phyloP scores from a whole-genome alignment of 306 rosid species.

The Vicia sativa region DNA sequence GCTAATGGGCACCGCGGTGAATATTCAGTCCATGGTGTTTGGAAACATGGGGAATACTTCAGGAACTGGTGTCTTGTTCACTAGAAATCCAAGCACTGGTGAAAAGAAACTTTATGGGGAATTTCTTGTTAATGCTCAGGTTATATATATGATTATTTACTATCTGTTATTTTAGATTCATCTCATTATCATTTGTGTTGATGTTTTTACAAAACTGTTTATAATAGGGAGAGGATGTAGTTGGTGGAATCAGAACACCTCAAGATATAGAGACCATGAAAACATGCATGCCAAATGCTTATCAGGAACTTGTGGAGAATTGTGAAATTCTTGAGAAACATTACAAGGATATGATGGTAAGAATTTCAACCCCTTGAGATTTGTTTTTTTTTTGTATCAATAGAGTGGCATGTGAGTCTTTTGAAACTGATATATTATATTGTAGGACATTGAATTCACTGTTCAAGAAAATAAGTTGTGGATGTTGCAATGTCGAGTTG shows the following conservation, averaged over 20 bases:
- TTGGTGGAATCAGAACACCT: constrained; percentile 96
- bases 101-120: constrained; percentile 95
- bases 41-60: constrained; percentile 96
- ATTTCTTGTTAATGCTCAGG: constrained; percentile 95
- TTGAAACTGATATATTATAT: not conserved
- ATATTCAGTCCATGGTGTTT: constrained; percentile 94
- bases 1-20: constrained; percentile 95
- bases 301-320: constrained; percentile 85
- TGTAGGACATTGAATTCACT: constrained; percentile 95
- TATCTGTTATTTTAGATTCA: constrained; percentile 34
- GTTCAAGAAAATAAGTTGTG: constrained; percentile 94
- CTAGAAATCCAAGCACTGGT: constrained; percentile 96
- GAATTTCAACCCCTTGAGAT: not conserved
- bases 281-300: constrained; percentile 85
- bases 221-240: constrained; percentile 93
- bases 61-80: constrained; percentile 97
- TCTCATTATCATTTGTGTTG: constrained; percentile 15
- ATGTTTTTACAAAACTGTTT: constrained; percentile 33
- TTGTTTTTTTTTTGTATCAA: not conserved
- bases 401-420: constrained; percentile 2
- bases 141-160: constrained; percentile 37
- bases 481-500: constrained; percentile 96
- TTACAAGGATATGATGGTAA: constrained; percentile 98
- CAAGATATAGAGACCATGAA: constrained; percentile 80
- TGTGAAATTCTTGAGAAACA: constrained; percentile 87